Evolutionary conservation across 2,329 filamentous ascomycete genomes (phyloP), one percentile per base, ranked within the genome.

Genomic region (Trichoderma sp.): DNA sequence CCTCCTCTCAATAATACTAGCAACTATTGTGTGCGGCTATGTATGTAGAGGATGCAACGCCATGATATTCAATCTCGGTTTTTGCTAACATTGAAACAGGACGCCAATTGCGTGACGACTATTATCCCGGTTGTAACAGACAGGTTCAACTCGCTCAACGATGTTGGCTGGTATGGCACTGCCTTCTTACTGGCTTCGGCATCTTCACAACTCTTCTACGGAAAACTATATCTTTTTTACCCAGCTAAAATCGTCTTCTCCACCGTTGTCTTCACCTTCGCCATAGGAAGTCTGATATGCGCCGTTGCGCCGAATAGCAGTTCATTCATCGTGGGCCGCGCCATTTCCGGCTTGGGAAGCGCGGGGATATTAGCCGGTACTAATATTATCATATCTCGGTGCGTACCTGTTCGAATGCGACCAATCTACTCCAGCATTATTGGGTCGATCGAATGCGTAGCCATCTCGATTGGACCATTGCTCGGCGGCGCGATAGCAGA

Each of bases 381-480:
- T 1, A 53, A 53, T 28, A 56, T 66, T 11, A 66, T 47, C 43
- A 47, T 47, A 47, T 47, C 43, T 3, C 43, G 43, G 4, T n/a
- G 43, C n/a, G 43, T 47, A 6, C 43, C 43, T n/a, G 15, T 47
- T 47, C 43, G 43, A 47, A n/a, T 47, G 43, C 43, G 43, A 4
- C 47, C 63, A 56, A 6, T 56, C 30, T 69, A 69, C n/a, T 58
- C 36, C 6, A 57, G 66, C 53, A 60, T 69, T 30, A 56, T 69
- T 26, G 66, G 66, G 26, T 15, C 56, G 14, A 56, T 60, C 34
- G 51, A 60, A 47, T 43, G 66, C 56, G 26, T 69, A n/a, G 66
- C 66, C 53, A 69, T 57, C 66, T 43, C 26, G n/a, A 53, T 69
- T 57, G 66, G 66, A 28, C 66, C 66, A 34, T n/a, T 69, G n/a